Conservation (phyloP, 179 eudicot species). For the Pouteria campechiana region DNA sequence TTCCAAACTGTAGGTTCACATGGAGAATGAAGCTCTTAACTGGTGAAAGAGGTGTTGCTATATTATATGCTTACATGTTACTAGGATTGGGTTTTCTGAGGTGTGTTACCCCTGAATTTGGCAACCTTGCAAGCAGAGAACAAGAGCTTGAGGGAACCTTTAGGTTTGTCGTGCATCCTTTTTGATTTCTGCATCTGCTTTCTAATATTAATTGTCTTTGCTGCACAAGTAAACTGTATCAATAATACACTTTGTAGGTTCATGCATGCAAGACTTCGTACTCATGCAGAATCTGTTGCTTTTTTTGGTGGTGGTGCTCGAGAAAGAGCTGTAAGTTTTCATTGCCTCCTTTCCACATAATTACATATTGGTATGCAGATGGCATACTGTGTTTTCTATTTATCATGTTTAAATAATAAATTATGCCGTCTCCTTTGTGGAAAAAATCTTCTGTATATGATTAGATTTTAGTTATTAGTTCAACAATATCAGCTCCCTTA, state of each 20-base stretch:
- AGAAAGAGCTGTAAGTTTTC: conserved; percentile 69
- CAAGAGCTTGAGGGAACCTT: conserved; percentile 94
- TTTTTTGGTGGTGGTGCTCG: conserved; percentile 96
- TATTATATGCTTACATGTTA: conserved; percentile 90
- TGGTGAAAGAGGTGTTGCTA: conserved; percentile 78
- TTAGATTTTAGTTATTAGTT: too few species aligned
- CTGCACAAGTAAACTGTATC: not conserved
- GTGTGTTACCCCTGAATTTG: conserved; percentile 90
- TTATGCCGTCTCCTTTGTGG: too few species aligned
- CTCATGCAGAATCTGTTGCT: conserved; percentile 98
- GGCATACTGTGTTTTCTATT: too few species aligned
- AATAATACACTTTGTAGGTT: conserved; percentile 36
- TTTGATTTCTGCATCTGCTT: not conserved
- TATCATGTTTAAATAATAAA: too few species aligned
- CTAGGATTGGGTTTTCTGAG: conserved; percentile 92
- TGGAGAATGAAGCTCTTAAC: conserved; percentile 98
- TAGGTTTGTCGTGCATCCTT: conserved; percentile 33
- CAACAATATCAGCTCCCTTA: too few species aligned
- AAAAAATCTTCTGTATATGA: too few species aligned
- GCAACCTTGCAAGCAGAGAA: conserved; percentile 76
- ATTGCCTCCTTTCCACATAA: not conserved
- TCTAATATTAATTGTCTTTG: not conserved
- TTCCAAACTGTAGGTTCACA: conserved; percentile 89
- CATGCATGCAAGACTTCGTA: conserved; percentile 95
- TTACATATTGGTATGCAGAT: too few species aligned